These are phyloP conservation scores for Mycena haematopus DNA, from an alignment of 768 basidiomycete species.

Conservation along the genomic window DNA sequence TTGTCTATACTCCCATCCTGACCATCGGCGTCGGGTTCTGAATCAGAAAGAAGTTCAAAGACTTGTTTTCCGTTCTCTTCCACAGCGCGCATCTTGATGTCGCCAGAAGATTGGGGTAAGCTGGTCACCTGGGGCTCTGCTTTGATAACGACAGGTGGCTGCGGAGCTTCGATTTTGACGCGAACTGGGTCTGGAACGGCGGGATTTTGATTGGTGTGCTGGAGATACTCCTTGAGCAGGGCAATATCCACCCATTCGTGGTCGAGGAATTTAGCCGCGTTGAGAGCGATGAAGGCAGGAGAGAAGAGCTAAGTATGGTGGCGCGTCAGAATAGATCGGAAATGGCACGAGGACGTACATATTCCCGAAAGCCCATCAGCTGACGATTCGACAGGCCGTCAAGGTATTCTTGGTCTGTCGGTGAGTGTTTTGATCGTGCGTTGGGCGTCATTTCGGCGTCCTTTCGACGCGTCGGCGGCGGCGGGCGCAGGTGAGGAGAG, in stretches of 20 bases:
- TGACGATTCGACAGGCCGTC: too few relatives aligned
- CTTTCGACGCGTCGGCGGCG: neutral
- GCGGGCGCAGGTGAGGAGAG: neutral
- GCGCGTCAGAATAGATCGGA: neutral
- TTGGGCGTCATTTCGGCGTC: neutral
- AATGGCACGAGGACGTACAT: neutral
- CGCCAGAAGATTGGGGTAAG: too few relatives aligned
- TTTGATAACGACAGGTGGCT: too few relatives aligned
- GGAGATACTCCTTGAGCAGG: neutral
- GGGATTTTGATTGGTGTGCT: neutral
- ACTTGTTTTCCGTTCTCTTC: neutral
- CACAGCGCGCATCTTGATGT: too few relatives aligned
- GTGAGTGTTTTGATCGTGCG: too few relatives aligned
- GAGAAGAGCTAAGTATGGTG: neutral
- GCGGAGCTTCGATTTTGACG: neutral
- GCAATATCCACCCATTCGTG: neutral
- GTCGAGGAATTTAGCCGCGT: neutral
- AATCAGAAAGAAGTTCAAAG: neutral
- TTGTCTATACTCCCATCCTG: too few relatives aligned
- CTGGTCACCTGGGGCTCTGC: neutral
- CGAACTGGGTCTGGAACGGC: neutral
- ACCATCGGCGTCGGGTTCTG: neutral
- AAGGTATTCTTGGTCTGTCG: too few relatives aligned
- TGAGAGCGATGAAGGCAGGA: neutral
- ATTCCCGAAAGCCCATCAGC: neutral